Evolutionary conservation across 345 rosid species (phyloP), one percentile per base, ranked within the genome.

Genomic region (Murraya paniculata): DNA sequence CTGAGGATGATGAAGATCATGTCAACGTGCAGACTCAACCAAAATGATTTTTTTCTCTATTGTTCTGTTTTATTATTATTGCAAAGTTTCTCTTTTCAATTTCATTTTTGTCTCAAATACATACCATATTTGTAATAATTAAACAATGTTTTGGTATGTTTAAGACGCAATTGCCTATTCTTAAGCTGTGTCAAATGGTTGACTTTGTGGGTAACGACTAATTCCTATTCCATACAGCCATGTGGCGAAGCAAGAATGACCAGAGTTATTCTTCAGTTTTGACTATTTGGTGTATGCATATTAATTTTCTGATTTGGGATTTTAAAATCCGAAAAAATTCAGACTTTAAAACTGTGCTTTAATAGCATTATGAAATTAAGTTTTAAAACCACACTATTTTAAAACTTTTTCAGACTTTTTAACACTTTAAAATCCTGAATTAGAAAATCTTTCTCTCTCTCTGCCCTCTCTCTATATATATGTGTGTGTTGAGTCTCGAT

Each of bases 1-100:
- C 86, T 2, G 68, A 71, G 6, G 79, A 76, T 25, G 74, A 73
- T 28, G 68, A 78, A 45, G 50, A 11, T 45, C 50, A 0, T 45
- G 18, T 4, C 50, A 45, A 45, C 50, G 18, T 45, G 11, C 53
- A 39, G 22, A 53, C n/a, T 53, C 57, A 53, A 53, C 57, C n/a
- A 53, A 53, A 18, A 53, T 53, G 57, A 53, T 53, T 53, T 39
- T 39, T 2, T 39, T 53, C 7, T 2, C 1, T 4, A 53, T 53
- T 16, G 7, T 5, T 53, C 22, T 53, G 57, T 4, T 53, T 50
- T 53, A 16, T 53, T 53, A 53, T 53, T 53, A 53, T 18, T 53
- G 57, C 57, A 18, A 22, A 31, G 33, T 55, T 57, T 13, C 31
- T 38, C 7, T 9, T 36, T 67, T 30, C 22, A 53, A 53, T 53